phyloP scores from a whole-genome alignment of 345 rosid species.

The Acer saccharum region DNA sequence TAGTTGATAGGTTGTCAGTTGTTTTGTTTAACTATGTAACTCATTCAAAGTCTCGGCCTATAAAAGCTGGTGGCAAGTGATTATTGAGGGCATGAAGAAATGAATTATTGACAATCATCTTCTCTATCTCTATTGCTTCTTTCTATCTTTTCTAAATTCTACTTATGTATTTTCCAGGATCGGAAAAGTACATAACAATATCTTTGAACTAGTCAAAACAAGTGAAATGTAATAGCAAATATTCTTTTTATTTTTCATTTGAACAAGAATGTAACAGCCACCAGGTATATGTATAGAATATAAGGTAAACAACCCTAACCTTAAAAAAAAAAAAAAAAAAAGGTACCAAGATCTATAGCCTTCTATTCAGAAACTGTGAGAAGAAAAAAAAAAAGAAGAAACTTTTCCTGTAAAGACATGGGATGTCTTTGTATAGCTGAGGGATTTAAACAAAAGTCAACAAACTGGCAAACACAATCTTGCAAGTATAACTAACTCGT shows the following conservation, averaged over 20 bases:
- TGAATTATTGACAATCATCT: too few relatives aligned
- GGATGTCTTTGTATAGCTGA: not conserved
- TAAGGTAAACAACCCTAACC: not conserved
- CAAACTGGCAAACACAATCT: not conserved
- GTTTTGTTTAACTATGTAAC: too few relatives aligned
- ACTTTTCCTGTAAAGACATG: not conserved
- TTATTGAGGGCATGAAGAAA: too few relatives aligned
- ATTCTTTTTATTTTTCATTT: not conserved
- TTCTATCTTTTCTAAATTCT: too few relatives aligned
- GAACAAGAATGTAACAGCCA: not conserved
- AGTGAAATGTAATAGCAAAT: not conserved
- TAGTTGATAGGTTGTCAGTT: too few relatives aligned
- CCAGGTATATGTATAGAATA: not conserved
- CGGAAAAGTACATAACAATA: too few relatives aligned
- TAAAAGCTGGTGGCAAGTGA: too few relatives aligned
- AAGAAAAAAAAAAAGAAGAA: not conserved
- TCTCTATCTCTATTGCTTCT: too few relatives aligned
- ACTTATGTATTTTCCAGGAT: too few relatives aligned
- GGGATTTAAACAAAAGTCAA: not conserved
- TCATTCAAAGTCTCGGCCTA: too few relatives aligned
- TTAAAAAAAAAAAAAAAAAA: not conserved
- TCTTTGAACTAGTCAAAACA: not conserved
- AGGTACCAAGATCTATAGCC: not conserved
- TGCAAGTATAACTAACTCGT: constrained; percentile 1
- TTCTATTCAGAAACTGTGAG: not conserved